Conservation (phyloP, 1,139 yeast genomes). For the Kazachstania sp. region DNA sequence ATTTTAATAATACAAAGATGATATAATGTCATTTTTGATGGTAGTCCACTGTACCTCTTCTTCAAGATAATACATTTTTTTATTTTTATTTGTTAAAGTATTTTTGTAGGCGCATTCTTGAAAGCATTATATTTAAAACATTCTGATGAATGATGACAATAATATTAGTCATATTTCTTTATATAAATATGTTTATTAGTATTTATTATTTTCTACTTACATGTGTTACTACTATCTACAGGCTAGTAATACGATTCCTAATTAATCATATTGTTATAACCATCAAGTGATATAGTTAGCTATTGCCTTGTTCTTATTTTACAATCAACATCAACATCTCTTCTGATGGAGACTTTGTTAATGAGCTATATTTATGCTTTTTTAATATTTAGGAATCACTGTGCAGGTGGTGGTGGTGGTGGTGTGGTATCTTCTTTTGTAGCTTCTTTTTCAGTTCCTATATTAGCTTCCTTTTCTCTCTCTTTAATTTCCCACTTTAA, state of each 20-base stretch:
- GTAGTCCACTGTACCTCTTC: slow-evolving; percentile 31
- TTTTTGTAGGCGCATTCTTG: slow-evolving; percentile 3
- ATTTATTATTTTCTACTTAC: no score
- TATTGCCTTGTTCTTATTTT: no score
- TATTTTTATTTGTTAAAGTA: slow-evolving; percentile 14
- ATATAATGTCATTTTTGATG: slow-evolving; percentile 26
- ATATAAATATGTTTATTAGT: not conserved
- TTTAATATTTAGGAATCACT: not conserved
- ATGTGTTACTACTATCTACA: no score
- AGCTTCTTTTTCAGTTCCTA: not conserved
- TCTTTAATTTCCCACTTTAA: slow-evolving; percentile 42
- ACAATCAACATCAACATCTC: no score
- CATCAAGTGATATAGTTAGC: no score
- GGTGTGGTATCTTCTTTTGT: not conserved
- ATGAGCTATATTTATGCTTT: not conserved
- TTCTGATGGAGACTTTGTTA: no score
- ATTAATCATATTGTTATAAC: no score
- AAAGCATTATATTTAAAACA: no score
- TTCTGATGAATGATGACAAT: no score
- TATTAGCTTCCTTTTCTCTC: slow-evolving; percentile 4
- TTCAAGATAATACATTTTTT: slow-evolving; percentile 31
- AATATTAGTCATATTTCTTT: not conserved
- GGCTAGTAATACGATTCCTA: no score
- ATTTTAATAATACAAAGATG: slow-evolving; percentile 28
- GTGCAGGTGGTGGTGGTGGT: no score